Percentiles rank a stretch among this genome's conserved stretches.
Conservation (phyloP, 768 basidiomycete genomes). For the Macrolepiota dolichaula region DNA sequence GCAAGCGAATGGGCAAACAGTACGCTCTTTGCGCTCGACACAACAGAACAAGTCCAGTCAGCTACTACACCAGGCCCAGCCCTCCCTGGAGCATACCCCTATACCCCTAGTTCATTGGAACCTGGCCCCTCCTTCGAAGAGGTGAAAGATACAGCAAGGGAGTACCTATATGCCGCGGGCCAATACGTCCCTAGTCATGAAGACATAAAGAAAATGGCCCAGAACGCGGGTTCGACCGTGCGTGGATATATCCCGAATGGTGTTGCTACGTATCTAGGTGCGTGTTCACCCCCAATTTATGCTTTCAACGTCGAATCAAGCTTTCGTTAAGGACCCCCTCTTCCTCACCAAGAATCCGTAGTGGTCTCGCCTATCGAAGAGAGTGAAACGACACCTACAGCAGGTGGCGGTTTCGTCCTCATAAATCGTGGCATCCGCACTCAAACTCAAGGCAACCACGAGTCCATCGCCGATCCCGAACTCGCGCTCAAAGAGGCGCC, state of each 20-base stretch:
- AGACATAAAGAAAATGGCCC: slow-evolving; percentile 2
- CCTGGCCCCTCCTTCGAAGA: slow-evolving; percentile 10
- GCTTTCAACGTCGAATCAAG: not conserved
- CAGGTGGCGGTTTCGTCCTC: slow-evolving; percentile 5
- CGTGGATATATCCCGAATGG: slow-evolving; percentile 7
- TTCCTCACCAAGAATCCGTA: not conserved
- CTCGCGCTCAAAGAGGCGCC: not conserved
- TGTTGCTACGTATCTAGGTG: slow-evolving; percentile 2
- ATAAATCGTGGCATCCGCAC: slow-evolving; percentile 3
- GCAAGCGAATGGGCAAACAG: not conserved
- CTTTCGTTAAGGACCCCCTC: not conserved
- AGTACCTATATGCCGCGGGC: slow-evolving; percentile 2
- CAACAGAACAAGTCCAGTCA: not conserved
- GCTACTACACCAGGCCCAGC: not conserved
- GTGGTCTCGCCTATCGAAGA: slow-evolving; percentile 5
- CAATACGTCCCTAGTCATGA: slow-evolving; percentile 10
- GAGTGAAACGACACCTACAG: slow-evolving; percentile 4
- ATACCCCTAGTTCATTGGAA: not conserved
- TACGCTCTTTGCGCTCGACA: not conserved
- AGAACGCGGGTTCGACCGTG: slow-evolving; percentile 1
- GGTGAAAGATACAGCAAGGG: slow-evolving; percentile 4
- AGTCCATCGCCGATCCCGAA: not conserved
- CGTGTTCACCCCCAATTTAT: not conserved
- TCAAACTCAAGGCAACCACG: not conserved
- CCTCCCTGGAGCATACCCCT: slow-evolving; percentile 7